phyloP scores from a whole-genome alignment of 768 basidiomycete species.

The Boletus sp. region DNA sequence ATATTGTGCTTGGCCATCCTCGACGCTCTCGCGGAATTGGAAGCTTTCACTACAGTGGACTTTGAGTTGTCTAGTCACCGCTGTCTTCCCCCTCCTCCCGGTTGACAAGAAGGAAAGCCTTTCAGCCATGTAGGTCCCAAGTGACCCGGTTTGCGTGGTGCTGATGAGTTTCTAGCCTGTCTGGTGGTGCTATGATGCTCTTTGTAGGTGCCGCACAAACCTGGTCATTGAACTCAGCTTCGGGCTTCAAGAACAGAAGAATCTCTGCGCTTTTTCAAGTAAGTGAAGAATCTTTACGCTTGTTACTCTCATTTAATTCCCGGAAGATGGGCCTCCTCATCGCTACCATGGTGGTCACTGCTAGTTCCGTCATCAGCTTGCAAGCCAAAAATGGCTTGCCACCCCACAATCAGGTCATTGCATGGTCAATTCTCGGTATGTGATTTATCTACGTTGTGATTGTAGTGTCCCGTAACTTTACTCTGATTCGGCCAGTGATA shows the following conservation, averaged over 20 bases:
- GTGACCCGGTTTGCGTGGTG: not conserved
- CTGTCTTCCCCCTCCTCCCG: constrained; percentile 67
- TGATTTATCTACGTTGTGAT: not conserved
- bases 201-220: constrained; percentile 29
- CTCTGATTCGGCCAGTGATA: constrained; percentile 42
- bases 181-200: constrained; percentile 49
- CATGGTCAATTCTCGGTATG: constrained; percentile 68
- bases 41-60: constrained; percentile 43
- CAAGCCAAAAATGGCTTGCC: constrained; percentile 70
- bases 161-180: constrained; percentile 35
- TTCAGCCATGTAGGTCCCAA: constrained; percentile 51
- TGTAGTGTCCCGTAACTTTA: not conserved
- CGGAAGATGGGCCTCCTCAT: constrained; percentile 45
- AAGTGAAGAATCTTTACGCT: not conserved
- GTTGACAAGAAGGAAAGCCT: constrained; percentile 72
- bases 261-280: constrained; percentile 25
- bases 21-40: constrained; percentile 27
- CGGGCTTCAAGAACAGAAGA: not conserved
- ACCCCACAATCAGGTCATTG: constrained; percentile 51
- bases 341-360: constrained; percentile 51
- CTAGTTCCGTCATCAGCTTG: constrained; percentile 56
- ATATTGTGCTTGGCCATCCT: constrained; percentile 44
- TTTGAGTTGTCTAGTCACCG: constrained; percentile 49
- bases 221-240: constrained; percentile 3
- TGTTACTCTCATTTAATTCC: not conserved